Percentiles rank a stretch among this genome's conserved stretches.
Conservation (phyloP, 2,329 filamentous ascomycete genomes). For the Aspergillus latus region DNA sequence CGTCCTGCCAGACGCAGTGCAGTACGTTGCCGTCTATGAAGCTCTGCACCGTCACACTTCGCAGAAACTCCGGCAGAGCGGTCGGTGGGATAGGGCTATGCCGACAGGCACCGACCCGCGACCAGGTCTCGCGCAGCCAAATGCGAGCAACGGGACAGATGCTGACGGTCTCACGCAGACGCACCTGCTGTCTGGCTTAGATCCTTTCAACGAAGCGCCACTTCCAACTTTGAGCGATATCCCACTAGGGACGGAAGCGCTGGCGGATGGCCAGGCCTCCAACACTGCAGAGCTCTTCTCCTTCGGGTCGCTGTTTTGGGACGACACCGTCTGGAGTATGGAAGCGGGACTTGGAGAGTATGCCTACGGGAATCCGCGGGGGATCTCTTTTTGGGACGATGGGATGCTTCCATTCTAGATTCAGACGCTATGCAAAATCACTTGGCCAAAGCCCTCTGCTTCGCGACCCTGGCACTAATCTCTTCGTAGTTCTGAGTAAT, state of each 20-base stretch:
- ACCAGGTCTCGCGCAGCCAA: too few species aligned
- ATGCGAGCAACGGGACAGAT: not conserved
- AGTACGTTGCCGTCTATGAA: slow-evolving; percentile 25
- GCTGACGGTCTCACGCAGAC: not conserved
- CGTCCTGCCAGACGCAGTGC: slow-evolving; percentile 21
- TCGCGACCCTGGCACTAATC: slow-evolving; percentile 23
- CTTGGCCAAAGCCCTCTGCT: slow-evolving; percentile 4
- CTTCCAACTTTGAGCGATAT: not conserved
- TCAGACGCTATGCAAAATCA: not conserved
- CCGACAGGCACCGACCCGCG: not conserved
- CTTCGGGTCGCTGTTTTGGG: not conserved
- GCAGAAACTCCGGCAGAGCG: not conserved
- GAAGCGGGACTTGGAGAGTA: slow-evolving; percentile 1
- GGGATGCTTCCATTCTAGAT: not conserved
- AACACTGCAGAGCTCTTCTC: not conserved
- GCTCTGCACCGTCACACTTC: slow-evolving; percentile 14
- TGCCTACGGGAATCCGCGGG: slow-evolving; percentile 3
- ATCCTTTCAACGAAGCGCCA: not conserved
- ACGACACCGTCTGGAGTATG: slow-evolving; percentile 3
- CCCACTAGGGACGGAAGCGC: not conserved
- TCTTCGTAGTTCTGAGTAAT: slow-evolving; percentile 30
- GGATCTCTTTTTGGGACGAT: not conserved
- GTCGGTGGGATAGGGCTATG: not conserved
- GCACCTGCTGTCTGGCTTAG: not conserved
- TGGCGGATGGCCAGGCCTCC: not conserved